Conservation (phyloP, 257 asterid genomes). For the Fraxinus anomala region DNA sequence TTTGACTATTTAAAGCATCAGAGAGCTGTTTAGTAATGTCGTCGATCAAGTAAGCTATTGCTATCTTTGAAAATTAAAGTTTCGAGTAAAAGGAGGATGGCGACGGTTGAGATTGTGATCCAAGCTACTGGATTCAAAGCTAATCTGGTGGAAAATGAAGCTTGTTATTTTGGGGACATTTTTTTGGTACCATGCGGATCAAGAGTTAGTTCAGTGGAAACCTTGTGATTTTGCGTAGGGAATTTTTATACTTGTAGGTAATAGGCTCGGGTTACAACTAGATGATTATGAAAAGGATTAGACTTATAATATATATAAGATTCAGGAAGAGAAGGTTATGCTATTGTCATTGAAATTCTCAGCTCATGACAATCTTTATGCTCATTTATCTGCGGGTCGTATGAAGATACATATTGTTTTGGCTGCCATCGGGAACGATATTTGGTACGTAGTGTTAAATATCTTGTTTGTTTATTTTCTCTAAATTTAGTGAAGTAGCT, state of each 20-base stretch:
- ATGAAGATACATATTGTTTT: slow-evolving; percentile 41
- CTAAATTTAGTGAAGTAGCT: not conserved
- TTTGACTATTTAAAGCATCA: not conserved
- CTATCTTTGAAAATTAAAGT: not conserved
- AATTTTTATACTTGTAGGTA: too few species aligned
- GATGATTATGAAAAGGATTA: not conserved
- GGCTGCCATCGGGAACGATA: slow-evolving; percentile 35
- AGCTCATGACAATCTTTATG: slow-evolving; percentile 15
- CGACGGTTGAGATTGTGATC: not conserved
- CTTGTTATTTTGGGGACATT: not conserved
- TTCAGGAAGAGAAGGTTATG: slow-evolving; percentile 7
- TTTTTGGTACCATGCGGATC: not conserved
- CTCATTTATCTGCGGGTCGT: slow-evolving; percentile 54
- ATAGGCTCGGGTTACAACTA: not conserved
- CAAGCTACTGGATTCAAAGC: not conserved
- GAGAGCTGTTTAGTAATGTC: not conserved
- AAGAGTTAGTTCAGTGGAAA: slow-evolving; percentile 6
- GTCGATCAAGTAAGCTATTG: not conserved
- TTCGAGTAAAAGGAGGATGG: not conserved
- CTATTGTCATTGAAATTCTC: slow-evolving; percentile 12
- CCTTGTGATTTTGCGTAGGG: not conserved
- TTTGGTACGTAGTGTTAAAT: slow-evolving; percentile 36
- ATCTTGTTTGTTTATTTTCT: slow-evolving; percentile 15
- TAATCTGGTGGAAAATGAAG: not conserved
- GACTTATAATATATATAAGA: not conserved